Percentiles rank a stretch among this genome's conserved stretches.
phyloP scores from a whole-genome alignment of 2,329 filamentous ascomycete species.

The Cadophora malorum region DNA sequence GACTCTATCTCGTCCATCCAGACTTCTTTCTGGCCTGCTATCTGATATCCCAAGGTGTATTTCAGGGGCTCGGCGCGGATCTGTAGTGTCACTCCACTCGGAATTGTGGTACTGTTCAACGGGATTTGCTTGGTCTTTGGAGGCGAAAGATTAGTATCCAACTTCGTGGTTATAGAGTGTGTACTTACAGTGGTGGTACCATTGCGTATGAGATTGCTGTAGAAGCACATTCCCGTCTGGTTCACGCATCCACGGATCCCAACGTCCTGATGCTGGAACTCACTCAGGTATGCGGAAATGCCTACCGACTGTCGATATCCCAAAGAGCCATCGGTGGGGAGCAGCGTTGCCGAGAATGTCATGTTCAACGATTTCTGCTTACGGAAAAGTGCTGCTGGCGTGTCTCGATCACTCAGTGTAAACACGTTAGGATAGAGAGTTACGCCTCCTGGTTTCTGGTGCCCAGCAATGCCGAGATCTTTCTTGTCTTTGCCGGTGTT shows the following conservation, averaged over 20 bases:
- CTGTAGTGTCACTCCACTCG: neutral
- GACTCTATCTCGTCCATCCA: constrained; percentile 31
- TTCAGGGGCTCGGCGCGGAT: neutral
- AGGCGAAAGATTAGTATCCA: neutral
- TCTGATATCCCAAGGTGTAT: constrained; percentile 31
- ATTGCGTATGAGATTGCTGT: neutral
- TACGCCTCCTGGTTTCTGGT: neutral
- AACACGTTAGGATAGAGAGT: neutral
- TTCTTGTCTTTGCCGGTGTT: neutral
- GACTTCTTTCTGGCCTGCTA: neutral
- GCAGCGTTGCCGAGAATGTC: neutral
- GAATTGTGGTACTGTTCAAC: neutral
- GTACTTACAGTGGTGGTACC: neutral
- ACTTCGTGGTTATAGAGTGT: too few relatives aligned
- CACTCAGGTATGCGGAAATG: neutral
- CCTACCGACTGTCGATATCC: neutral
- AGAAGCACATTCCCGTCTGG: neutral
- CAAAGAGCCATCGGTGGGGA: neutral
- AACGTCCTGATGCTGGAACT: neutral
- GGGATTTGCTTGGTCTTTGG: neutral
- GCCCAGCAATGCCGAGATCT: neutral
- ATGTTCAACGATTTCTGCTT: neutral
- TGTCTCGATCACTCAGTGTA: neutral
- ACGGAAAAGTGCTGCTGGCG: neutral
- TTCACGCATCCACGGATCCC: neutral